A percentile compares a stretch with the other conserved stretches of the same genome.
These are phyloP conservation scores for Cladobotryum protrusum DNA, from an alignment of 2,329 filamentous ascomycete genomes.

Conservation along the genomic window DNA sequence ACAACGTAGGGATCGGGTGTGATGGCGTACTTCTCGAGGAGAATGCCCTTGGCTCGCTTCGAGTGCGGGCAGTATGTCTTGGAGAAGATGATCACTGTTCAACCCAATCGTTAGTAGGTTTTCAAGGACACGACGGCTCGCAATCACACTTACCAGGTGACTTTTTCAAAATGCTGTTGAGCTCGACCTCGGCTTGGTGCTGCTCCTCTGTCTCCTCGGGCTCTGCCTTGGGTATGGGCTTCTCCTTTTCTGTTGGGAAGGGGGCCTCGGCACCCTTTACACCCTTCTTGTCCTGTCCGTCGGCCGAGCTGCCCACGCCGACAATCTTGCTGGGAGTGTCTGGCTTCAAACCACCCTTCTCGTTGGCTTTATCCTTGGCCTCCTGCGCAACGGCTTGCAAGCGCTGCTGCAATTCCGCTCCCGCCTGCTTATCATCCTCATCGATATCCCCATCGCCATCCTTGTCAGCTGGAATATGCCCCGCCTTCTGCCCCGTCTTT, in stretches of 20 bases:
- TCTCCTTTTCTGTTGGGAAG: constrained; percentile 32
- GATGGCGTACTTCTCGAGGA: constrained; percentile 80
- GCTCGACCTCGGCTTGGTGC: constrained; percentile 59
- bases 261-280: constrained; percentile 20
- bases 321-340: constrained; percentile 53
- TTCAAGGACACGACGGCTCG: background rate
- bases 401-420: constrained; percentile 49
- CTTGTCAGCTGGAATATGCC: constrained; percentile 39
- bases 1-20: constrained; percentile 78
- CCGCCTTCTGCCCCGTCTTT: constrained; percentile 32
- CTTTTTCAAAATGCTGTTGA: constrained; percentile 75
- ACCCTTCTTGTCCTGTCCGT: constrained; percentile 38
- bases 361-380: constrained; percentile 62
- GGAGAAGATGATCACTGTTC: constrained; percentile 84
- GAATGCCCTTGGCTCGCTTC: constrained; percentile 73
- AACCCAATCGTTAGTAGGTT: background rate
- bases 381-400: constrained; percentile 63
- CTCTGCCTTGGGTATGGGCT: constrained; percentile 54
- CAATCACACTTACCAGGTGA: constrained; percentile 61
- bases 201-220: constrained; percentile 49
- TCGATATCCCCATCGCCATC: constrained; percentile 51
- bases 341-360: constrained; percentile 56
- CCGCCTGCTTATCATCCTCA: constrained; percentile 49
- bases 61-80: constrained; percentile 90
- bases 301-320: constrained; percentile 52